Percentiles rank a stretch among this genome's conserved stretches.
Conservation (phyloP, 2,329 filamentous ascomycete genomes). For the Ophiostoma angusticollis region DNA sequence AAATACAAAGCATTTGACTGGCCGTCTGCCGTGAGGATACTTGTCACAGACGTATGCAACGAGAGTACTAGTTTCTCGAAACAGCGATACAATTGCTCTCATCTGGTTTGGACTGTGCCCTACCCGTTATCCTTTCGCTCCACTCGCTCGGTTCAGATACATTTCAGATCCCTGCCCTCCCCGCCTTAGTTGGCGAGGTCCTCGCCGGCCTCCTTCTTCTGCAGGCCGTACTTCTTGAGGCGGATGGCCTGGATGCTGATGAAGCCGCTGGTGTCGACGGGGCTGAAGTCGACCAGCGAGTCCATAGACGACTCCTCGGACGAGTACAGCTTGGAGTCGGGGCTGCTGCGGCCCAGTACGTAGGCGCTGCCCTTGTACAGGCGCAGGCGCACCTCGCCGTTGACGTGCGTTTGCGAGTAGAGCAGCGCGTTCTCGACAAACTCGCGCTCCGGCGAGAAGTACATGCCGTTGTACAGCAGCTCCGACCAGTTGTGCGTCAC, state of each 20-base stretch:
- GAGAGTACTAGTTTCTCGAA: too few relatives aligned
- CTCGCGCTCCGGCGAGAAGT: slow-evolving; percentile 41
- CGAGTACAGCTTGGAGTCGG: slow-evolving; percentile 37
- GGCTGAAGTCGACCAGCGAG: slow-evolving; percentile 30
- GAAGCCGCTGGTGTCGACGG: slow-evolving; percentile 36
- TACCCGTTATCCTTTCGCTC: too few relatives aligned
- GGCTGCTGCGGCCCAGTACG: slow-evolving; percentile 33
- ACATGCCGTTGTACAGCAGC: slow-evolving; percentile 30
- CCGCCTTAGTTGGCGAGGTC: slow-evolving; percentile 13
- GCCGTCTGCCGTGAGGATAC: too few relatives aligned
- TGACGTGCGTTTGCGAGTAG: slow-evolving; percentile 42
- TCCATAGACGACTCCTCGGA: slow-evolving; percentile 39
- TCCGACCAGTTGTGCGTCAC: slow-evolving; percentile 38
- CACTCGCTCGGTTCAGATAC: too few relatives aligned
- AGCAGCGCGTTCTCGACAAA: slow-evolving; percentile 51
- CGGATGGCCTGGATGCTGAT: slow-evolving; percentile 58
- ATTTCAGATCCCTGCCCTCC: neutral
- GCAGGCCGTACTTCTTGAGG: slow-evolving; percentile 40
- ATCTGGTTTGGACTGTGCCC: too few relatives aligned
- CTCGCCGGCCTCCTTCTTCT: slow-evolving; percentile 27
- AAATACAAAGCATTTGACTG: too few relatives aligned
- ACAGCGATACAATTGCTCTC: too few relatives aligned
- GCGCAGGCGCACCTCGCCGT: slow-evolving; percentile 26
- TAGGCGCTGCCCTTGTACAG: slow-evolving; percentile 31
- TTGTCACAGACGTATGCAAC: too few relatives aligned